Base-by-base conservation (phyloP, 257 asterid species). In the Vinca minor region DNA sequence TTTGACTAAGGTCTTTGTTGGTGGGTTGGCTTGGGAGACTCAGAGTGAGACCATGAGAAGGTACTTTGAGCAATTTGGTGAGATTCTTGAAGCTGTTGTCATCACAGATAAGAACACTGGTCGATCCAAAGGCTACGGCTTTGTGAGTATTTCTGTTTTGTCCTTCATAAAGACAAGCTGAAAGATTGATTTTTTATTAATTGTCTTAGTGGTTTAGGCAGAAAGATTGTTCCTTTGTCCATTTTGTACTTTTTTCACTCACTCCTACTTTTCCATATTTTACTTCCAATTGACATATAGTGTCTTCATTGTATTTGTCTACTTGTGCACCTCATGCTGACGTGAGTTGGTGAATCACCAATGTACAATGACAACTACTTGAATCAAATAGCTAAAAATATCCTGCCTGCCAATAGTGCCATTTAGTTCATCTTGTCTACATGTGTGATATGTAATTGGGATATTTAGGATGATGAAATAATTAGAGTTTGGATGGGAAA, bases 51-150 rank as follows among this genome's bases (percentile, higher is more conserved):
- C 95, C 74, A 76, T 92, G 95, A 76, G 93, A 58, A 88, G 86
- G 1, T 86, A 87, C 69, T 92, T 92, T 63, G 95, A 92, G 75
- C 96, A 89, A 76, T 92, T 92, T 38, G 98, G 98, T 58, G 95
- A 92, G 59, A 92, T 92, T 82, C 95, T 92, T 25, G 98, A 92
- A 78, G 98, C 98, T 21, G 98, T 92, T 76, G 98, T 92, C 76
- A 92, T 92, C 80, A 76, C 98, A 36, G 98, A 92, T 83, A 92
- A 92, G 83, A 92, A 89, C 81, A 86, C 98, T 46, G 96, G 91
- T 72, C 91, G 98, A 77, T 92, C 98, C 85, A 92, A 92, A 75
- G 98, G 98, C 85, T 92, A 89, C 52, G 98, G 98, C 54, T 92
- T 92, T 74, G 98, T 92, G 82, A 89, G 98, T 80, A 25, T 55